A percentile compares a stretch with the other conserved stretches of the same genome.
phyloP scores from a whole-genome alignment of 139 green algal genomes.

The Tetradesmus obliquus region DNA sequence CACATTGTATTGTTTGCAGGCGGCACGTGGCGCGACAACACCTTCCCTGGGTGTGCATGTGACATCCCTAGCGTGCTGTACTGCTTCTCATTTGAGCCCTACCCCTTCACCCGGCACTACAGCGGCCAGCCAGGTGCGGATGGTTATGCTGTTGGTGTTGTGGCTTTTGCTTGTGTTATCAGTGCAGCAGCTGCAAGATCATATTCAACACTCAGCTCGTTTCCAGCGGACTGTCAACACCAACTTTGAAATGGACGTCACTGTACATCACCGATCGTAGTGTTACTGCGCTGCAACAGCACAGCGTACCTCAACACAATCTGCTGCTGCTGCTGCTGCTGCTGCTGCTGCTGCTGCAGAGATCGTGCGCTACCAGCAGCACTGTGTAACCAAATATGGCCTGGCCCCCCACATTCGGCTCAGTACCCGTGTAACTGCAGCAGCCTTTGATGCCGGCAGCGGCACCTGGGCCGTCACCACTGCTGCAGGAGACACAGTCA shows the following conservation, averaged over 20 bases:
- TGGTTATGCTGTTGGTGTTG: not conserved
- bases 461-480: conserved; percentile 4
- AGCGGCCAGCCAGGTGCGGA: not conserved
- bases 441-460: not conserved
- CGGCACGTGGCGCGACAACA: not conserved
- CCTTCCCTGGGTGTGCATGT: conserved; percentile 22
- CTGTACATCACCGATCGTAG: no score
- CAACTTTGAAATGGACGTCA: no score
- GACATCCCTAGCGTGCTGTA: conserved; percentile 27
- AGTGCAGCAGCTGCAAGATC: no score
- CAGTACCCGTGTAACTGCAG: not conserved
- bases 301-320: no score
- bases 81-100: conserved; percentile 36
- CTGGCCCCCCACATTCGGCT: not conserved
- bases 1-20: no score
- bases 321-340: not conserved
- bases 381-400: conserved; percentile 23
- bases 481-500: not conserved
- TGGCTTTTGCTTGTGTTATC: not conserved
- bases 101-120: conserved; percentile 28
- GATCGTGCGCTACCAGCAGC: conserved; percentile 31
- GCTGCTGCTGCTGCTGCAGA: not conserved
- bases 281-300: no score
- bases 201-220: no score
- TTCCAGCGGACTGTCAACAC: no score